These are phyloP conservation scores for Myriangium duriaei DNA, from an alignment of 2,329 filamentous ascomycete genomes.

Conservation along the genomic window DNA sequence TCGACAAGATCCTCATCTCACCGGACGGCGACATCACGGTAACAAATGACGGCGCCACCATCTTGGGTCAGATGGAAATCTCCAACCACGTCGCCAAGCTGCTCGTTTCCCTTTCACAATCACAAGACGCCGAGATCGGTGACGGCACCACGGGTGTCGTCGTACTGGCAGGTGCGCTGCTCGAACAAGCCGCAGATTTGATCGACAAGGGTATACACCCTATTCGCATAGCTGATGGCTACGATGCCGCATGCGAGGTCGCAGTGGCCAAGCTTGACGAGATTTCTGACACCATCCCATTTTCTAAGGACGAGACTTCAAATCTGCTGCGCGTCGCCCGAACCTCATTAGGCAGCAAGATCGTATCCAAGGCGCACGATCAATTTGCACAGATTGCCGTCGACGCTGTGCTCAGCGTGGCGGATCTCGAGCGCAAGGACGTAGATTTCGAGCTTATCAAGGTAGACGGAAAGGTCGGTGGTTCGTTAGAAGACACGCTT, in stretches of 20 bases:
- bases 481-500: slow-evolving; percentile 80
- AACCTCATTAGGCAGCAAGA: slow-evolving; percentile 95
- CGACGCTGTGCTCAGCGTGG: slow-evolving; percentile 90
- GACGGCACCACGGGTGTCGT: slow-evolving; percentile 97
- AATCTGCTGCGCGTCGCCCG: slow-evolving; percentile 92
- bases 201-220: slow-evolving; percentile 99
- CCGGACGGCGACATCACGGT: slow-evolving; percentile 98
- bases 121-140: slow-evolving; percentile 96
- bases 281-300: slow-evolving; percentile 84
- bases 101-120: slow-evolving; percentile 92
- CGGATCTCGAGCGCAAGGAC: slow-evolving; percentile 88
- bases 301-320: slow-evolving; percentile 63
- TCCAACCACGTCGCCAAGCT: slow-evolving; percentile 97
- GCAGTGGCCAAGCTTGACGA: slow-evolving; percentile 83
- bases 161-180: slow-evolving; percentile 81
- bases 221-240: slow-evolving; percentile 95
- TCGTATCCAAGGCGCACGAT: slow-evolving; percentile 96
- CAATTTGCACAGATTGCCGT: slow-evolving; percentile 97
- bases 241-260: slow-evolving; percentile 94
- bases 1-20: slow-evolving; percentile 98
- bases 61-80: slow-evolving; percentile 94
- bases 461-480: slow-evolving; percentile 96
- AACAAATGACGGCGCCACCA: slow-evolving; percentile 97
- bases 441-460: slow-evolving; percentile 99
- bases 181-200: slow-evolving; percentile 92